These are phyloP conservation scores for Lactarius hengduanensis DNA, from an alignment of 768 basidiomycete species.

Conservation along the genomic window DNA sequence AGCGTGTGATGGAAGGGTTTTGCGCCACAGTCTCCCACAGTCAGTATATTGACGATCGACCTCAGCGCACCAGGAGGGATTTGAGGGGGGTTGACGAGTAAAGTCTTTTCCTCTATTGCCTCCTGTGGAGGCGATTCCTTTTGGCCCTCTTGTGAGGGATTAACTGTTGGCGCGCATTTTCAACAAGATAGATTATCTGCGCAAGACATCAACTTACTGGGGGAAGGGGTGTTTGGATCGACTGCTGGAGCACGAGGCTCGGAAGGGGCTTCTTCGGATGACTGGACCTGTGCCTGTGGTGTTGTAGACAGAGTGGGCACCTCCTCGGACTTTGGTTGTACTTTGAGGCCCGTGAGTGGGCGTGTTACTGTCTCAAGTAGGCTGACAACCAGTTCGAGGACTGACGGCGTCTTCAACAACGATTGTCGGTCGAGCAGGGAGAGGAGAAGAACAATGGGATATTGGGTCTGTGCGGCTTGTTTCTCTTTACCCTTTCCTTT, in stretches of 20 bases:
- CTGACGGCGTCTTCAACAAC: slow-evolving; percentile 80
- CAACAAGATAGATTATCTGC: background rate
- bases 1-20: slow-evolving; percentile 95
- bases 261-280: slow-evolving; percentile 20
- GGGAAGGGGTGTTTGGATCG: slow-evolving; percentile 10
- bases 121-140: slow-evolving; percentile 17
- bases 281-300: background rate
- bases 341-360: slow-evolving; percentile 68
- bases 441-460: slow-evolving; percentile 87
- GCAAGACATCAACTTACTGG: slow-evolving; percentile 14
- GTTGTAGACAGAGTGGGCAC: background rate
- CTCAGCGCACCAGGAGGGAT: slow-evolving; percentile 84
- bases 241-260: slow-evolving; percentile 16
- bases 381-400: slow-evolving; percentile 90
- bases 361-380: slow-evolving; percentile 87
- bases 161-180: slow-evolving; percentile 22
- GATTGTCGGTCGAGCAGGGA: slow-evolving; percentile 84
- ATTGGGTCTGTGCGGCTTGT: slow-evolving; percentile 74
- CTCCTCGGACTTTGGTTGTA: slow-evolving; percentile 40
- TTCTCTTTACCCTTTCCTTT: slow-evolving; percentile 98
- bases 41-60: slow-evolving; percentile 94
- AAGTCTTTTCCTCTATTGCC: slow-evolving; percentile 41
- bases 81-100: slow-evolving; percentile 74
- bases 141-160: slow-evolving; percentile 32
- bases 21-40: slow-evolving; percentile 95